Evolutionary conservation across 108 stramenopile genomes (phyloP), one percentile per base, ranked within the genome.

Genomic region (Fistulifera solaris): DNA sequence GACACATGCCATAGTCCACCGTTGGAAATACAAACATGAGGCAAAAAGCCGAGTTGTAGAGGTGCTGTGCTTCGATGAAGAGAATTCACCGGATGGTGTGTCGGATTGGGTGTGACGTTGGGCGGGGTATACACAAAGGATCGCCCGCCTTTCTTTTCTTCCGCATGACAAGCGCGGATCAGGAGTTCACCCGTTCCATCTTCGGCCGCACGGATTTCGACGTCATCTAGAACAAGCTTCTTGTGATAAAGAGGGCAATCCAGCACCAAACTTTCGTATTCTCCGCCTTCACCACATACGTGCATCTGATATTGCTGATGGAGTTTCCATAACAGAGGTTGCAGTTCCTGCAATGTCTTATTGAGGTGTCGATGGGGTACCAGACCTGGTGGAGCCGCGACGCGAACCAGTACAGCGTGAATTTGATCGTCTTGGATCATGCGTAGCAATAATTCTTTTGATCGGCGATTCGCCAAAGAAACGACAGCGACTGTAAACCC

Each of bases 261-360:
- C 44, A 95, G 42, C 15, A 94, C 93, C 23, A 99, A 59, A 0
- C 94, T 93, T 71, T 99, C 98, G 72, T 97, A 99, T 73, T 99
- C 98, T 3, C 97, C 98, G 8, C 97, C 98, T 56, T 99, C 98
- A 17, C 98, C 98, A 25, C 89, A 94, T 0, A 94, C 72, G 68
- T 97, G 89, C 59, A 99, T 90, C 21, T 87, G 95, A 67, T 71
- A 97, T 27, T 64, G 75, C 12, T 85, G 65, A 46, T 96, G 61
- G 54, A 96, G 61, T 17, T 59, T 58, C 28, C 83, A 67, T 21
- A 60, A 63, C 14, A 48, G 27, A 45, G 71, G 57, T 24, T 70
- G 57, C 38, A 74, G 54, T 10, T 62, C 45, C 13, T 56, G 27
- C 44, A 91, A 52, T 0, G 78, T 75, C 51, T 79, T 72, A 19